A percentile compares a stretch with the other conserved stretches of the same genome.
These are phyloP conservation scores for Stemphylium vesicarium DNA, from an alignment of 2,329 filamentous ascomycete species.

Conservation along the genomic window DNA sequence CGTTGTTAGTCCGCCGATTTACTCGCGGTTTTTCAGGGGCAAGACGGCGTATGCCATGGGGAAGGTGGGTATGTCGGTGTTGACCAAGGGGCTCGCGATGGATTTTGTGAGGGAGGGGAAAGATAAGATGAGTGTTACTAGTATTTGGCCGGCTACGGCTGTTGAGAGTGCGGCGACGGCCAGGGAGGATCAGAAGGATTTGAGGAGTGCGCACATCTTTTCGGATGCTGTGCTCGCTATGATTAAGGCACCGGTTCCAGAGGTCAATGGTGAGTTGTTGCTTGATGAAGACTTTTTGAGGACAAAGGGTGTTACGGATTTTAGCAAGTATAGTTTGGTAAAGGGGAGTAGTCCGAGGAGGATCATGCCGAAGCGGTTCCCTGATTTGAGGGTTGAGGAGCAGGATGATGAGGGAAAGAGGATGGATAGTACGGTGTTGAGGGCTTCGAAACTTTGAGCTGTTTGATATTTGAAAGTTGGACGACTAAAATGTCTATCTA, in stretches of 20 bases:
- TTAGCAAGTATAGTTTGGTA: constrained; percentile 74
- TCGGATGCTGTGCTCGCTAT: constrained; percentile 80
- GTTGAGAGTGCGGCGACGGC: constrained; percentile 79
- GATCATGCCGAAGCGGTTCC: constrained; percentile 77
- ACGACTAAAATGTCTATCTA: too few species aligned
- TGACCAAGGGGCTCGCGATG: constrained; percentile 83
- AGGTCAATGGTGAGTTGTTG: constrained; percentile 73
- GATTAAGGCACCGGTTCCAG: constrained; percentile 62
- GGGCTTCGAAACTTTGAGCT: constrained; percentile 24
- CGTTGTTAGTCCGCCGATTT: constrained; percentile 84
- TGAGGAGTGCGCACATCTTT: constrained; percentile 75
- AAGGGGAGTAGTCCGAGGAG: constrained; percentile 68
- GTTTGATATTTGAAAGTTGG: too few species aligned
- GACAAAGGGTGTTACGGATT: constrained; percentile 70
- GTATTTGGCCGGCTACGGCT: constrained; percentile 80
- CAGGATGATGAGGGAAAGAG: constrained; percentile 80
- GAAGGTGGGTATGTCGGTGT: constrained; percentile 81
- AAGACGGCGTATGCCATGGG: constrained; percentile 83
- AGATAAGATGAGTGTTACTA: constrained; percentile 75
- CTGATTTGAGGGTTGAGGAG: constrained; percentile 74
- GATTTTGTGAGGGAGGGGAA: constrained; percentile 74
- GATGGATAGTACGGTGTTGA: constrained; percentile 65
- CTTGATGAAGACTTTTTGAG: constrained; percentile 84
- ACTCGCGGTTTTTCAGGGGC: constrained; percentile 81
- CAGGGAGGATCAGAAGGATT: constrained; percentile 58